phyloP scores from a whole-genome alignment of 2,329 filamentous ascomycete genomes.

The Hawksworthiomyces lignivorus region DNA sequence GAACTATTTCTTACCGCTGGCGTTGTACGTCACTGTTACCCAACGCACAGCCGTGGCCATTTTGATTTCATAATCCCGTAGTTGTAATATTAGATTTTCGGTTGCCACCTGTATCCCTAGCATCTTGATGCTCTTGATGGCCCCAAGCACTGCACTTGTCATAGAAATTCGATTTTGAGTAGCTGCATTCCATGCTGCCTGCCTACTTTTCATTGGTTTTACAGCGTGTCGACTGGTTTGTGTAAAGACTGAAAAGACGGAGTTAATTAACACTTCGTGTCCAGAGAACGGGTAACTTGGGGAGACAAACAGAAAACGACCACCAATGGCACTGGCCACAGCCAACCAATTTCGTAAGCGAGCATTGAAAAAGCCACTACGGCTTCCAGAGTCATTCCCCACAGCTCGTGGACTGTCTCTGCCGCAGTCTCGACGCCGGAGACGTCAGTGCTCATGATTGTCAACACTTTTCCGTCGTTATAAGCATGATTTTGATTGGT shows the following conservation, averaged over 20 bases:
- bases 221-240: slow-evolving; percentile 33
- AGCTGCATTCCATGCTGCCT: slow-evolving; percentile 32
- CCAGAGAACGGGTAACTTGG: not conserved
- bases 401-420: slow-evolving; percentile 34
- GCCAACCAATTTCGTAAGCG: slow-evolving; percentile 31
- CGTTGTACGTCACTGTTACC: slow-evolving; percentile 33
- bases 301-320: slow-evolving; percentile 31
- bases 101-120: slow-evolving; percentile 24
- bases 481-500: slow-evolving; percentile 11
- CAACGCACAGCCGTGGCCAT: slow-evolving; percentile 27
- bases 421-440: slow-evolving; percentile 24
- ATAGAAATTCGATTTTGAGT: slow-evolving; percentile 32
- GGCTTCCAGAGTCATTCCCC: slow-evolving; percentile 34
- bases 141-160: slow-evolving; percentile 26
- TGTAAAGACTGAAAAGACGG: slow-evolving; percentile 31
- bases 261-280: too few relatives aligned
- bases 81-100: slow-evolving; percentile 16
- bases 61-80: slow-evolving; percentile 26
- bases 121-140: slow-evolving; percentile 34
- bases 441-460: slow-evolving; percentile 34
- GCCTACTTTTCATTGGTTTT: slow-evolving; percentile 24
- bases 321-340: slow-evolving; percentile 31
- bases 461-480: slow-evolving; percentile 26
- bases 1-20: slow-evolving; percentile 32
- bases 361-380: slow-evolving; percentile 31